Conservation (phyloP, 83 land plant species). For the Picea engelmannii region DNA sequence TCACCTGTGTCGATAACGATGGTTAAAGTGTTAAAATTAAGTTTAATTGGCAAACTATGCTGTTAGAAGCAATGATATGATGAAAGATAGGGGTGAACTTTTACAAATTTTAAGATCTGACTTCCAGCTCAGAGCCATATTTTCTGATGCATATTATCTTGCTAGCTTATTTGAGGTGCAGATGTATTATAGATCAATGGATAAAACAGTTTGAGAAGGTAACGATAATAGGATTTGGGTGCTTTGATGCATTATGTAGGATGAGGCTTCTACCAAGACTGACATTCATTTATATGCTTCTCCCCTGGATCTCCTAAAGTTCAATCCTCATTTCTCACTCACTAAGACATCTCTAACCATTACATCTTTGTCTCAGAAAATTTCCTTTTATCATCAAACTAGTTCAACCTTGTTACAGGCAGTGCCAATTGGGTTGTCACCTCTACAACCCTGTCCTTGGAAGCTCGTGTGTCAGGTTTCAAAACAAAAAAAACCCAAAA, state of each 20-base stretch:
- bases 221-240: neutral
- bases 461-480: neutral
- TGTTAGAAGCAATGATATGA: neutral
- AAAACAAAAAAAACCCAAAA: too few species aligned
- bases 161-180: neutral
- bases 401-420: neutral
- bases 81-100: neutral
- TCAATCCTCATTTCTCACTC: neutral
- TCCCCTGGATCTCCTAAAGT: neutral
- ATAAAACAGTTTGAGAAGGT: neutral
- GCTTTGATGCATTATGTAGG: neutral
- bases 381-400: neutral
- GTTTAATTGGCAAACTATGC: neutral
- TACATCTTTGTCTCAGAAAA: constrained; percentile 9
- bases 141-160: neutral
- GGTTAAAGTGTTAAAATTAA: too few species aligned
- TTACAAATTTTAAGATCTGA: neutral
- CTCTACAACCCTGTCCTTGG: neutral
- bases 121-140: neutral
- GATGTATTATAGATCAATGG: too few species aligned
- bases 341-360: neutral
- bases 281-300: neutral
- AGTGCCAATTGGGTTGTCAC: neutral
- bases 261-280: neutral
- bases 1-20: neutral